Evolutionary conservation across 176 grass and related monocot genomes (phyloP).

Genomic region (Coix lacrymajobi): DNA sequence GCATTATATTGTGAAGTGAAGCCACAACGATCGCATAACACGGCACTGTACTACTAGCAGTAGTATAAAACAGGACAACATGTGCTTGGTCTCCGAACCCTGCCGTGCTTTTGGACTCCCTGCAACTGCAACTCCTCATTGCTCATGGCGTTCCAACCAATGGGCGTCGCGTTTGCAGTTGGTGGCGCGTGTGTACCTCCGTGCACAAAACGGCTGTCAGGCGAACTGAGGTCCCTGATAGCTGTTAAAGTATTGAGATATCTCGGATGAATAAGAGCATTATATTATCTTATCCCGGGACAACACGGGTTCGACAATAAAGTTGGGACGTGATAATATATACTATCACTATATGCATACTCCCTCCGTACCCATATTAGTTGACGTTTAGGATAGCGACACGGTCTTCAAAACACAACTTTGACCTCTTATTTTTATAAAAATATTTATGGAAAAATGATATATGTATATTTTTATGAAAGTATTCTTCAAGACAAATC

Average conservation of each 20-base stretch:
- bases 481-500: too few relatives aligned
- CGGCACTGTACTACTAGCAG: background rate
- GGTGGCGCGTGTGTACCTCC: background rate
- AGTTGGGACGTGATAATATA: background rate
- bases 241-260: too few relatives aligned
- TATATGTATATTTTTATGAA: too few relatives aligned
- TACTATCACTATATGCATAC: too few relatives aligned
- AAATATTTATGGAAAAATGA: too few relatives aligned
- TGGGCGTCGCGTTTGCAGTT: background rate
- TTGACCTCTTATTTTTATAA: too few relatives aligned
- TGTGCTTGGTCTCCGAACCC: background rate
- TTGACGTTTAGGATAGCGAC: too few relatives aligned
- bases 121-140: background rate
- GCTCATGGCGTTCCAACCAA: background rate
- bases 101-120: constrained; percentile 13
- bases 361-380: too few relatives aligned
- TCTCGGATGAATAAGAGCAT: background rate
- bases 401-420: too few relatives aligned
- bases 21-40: background rate
- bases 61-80: background rate
- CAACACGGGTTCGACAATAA: background rate
- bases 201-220: background rate
- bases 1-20: too few relatives aligned
- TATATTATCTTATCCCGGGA: background rate
- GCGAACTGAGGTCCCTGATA: too few relatives aligned